Conservation (phyloP, 2,329 filamentous ascomycete genomes). For the Colletotrichum tanaceti region DNA sequence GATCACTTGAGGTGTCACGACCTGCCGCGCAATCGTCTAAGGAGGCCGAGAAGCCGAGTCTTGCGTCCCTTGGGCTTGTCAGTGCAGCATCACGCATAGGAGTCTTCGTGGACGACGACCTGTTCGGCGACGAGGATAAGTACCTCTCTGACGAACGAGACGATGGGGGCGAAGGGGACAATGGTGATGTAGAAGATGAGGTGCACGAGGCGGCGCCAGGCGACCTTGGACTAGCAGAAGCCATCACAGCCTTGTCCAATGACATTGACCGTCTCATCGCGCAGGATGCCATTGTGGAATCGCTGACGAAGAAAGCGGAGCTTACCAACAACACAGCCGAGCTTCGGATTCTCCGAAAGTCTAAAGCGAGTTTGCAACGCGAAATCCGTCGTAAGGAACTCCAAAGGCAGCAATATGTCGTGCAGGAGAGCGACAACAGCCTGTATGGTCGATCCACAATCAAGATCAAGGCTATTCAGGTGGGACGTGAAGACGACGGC, state of each 20-base stretch:
- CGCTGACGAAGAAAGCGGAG: conserved; percentile 92
- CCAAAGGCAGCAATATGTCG: conserved; percentile 94
- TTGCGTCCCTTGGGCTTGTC: conserved; percentile 91
- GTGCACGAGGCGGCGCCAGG: conserved; percentile 95
- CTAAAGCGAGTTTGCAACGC: conserved; percentile 89
- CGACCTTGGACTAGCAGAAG: conserved; percentile 91
- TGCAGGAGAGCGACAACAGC: conserved; percentile 98
- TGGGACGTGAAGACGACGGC: conserved; percentile 90
- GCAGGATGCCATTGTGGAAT: conserved; percentile 92
- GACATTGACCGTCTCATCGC: conserved; percentile 90
- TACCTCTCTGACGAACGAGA: conserved; percentile 88
- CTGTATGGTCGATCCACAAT: conserved; percentile 91
- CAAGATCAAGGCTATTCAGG: conserved; percentile 91
- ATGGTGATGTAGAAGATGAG: conserved; percentile 76
- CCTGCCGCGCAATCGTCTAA: conserved; percentile 50
- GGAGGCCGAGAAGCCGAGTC: conserved; percentile 78
- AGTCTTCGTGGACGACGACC: conserved; percentile 92
- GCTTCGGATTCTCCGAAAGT: conserved; percentile 90
- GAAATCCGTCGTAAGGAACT: conserved; percentile 95
- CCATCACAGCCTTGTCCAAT: conserved; percentile 85
- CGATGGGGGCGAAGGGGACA: conserved; percentile 70
- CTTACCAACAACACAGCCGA: conserved; percentile 97
- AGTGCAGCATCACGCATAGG: conserved; percentile 88
- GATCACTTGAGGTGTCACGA: conserved; percentile 67
- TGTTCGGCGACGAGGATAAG: conserved; percentile 90